Conservation (phyloP, 2,329 filamentous ascomycete genomes). For the Pestalotiopsis sp. region DNA sequence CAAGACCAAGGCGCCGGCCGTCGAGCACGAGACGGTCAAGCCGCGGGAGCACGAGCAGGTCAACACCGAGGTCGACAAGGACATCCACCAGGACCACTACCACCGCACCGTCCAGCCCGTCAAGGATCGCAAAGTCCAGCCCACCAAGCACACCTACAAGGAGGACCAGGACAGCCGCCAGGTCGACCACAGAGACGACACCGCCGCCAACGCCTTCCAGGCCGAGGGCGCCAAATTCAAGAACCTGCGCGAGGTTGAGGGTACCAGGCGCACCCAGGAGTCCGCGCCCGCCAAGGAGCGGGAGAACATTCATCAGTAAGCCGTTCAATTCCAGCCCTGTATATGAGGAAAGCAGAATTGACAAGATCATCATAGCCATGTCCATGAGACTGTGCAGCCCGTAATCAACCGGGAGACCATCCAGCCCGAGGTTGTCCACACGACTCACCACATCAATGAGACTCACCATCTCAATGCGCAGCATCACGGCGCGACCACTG, state of each 20-base stretch:
- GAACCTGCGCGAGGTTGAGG: not conserved
- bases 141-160: slow-evolving; percentile 4
- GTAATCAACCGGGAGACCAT: slow-evolving; percentile 6
- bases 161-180: slow-evolving; percentile 1
- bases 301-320: slow-evolving; percentile 9
- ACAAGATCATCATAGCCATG: not conserved
- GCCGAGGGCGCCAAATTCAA: not conserved
- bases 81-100: slow-evolving; percentile 11
- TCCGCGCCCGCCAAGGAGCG: not conserved
- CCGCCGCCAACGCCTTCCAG: not conserved
- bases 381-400: slow-evolving; percentile 9
- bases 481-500: not conserved
- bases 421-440: slow-evolving; percentile 2
- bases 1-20: slow-evolving; percentile 1
- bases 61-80: slow-evolving; percentile 8
- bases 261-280: not conserved
- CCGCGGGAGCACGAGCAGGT: slow-evolving; percentile 7
- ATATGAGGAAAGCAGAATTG: not conserved
- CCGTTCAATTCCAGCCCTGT: rapidly evolving
- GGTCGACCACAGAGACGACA: slow-evolving; percentile 4
- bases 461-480: slow-evolving; percentile 5
- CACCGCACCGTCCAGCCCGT: slow-evolving; percentile 3
- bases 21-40: slow-evolving; percentile 7
- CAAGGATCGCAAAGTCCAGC: slow-evolving; percentile 7
- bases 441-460: slow-evolving; percentile 1